Percentiles rank a stretch among this genome's conserved stretches.
Conservation (phyloP, 1,139 yeast genomes). For the Citeromyces siamensis region DNA sequence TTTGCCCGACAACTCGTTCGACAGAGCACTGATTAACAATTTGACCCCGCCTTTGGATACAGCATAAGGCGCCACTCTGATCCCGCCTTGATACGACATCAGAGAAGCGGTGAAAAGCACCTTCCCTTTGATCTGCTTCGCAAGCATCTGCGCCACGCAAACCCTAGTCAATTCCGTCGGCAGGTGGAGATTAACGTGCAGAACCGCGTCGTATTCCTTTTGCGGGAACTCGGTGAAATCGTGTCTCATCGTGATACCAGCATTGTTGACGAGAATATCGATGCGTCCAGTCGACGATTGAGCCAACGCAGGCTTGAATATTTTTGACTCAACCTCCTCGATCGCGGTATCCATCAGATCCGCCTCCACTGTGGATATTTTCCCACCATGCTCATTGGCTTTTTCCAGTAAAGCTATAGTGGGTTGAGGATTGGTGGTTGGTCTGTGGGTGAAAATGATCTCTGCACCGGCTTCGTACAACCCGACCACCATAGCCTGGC, state of each 20-base stretch:
- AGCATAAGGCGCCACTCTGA: constrained; percentile 27
- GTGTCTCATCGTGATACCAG: constrained; percentile 31
- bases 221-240: constrained; percentile 25
- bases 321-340: constrained; percentile 16
- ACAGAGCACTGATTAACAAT: constrained; percentile 32
- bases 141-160: constrained; percentile 31
- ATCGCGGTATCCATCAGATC: constrained; percentile 18
- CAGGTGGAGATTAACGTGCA: constrained; percentile 35
- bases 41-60: constrained; percentile 40
- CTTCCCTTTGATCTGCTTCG: constrained; percentile 40
- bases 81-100: constrained; percentile 11
- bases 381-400: constrained; percentile 8
- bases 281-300: constrained; percentile 23
- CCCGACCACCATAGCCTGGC: constrained; percentile 27
- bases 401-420: constrained; percentile 10
- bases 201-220: constrained; percentile 28
- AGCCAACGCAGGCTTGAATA: constrained; percentile 20
- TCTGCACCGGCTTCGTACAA: constrained; percentile 28
- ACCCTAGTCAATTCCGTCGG: constrained; percentile 32
- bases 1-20: constrained; percentile 38
- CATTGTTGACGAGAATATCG: constrained; percentile 39
- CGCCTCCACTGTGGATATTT: constrained; percentile 10
- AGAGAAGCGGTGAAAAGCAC: constrained; percentile 53
- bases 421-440: constrained; percentile 15
- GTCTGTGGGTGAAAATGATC: constrained; percentile 19